Percentiles rank a stretch among this genome's conserved stretches.
phyloP scores from a whole-genome alignment of 73 alveolate species.

The Paramecium biaurelia region DNA sequence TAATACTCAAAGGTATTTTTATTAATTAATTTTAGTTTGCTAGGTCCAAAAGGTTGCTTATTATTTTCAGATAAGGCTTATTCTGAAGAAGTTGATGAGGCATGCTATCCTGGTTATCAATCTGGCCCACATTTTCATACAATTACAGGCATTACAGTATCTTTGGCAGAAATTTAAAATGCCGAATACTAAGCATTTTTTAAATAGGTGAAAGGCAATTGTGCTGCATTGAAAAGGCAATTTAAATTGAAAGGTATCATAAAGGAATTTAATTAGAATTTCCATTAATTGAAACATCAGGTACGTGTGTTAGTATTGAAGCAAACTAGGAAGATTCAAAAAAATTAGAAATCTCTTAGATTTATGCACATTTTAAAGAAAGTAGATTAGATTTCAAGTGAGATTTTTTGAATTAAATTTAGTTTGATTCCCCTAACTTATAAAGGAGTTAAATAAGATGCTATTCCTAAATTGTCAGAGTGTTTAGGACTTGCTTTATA shows the following conservation, averaged over 20 bases:
- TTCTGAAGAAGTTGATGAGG: conserved; percentile 72
- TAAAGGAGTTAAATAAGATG: neutral
- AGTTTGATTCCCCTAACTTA: neutral
- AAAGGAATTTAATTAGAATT: neutral
- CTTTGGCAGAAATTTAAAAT: conserved; percentile 71
- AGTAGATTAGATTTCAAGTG: neutral
- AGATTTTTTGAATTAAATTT: neutral
- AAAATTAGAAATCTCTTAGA: neutral
- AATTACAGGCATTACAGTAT: conserved; percentile 86
- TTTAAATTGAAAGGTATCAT: neutral
- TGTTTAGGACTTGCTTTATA: neutral
- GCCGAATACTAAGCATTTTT: neutral
- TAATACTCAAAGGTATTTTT: conserved; percentile 91
- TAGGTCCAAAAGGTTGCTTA: conserved; percentile 67
- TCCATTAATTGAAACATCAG: neutral
- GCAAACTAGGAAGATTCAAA: neutral
- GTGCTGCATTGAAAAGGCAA: neutral
- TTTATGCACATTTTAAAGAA: neutral
- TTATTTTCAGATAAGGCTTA: conserved; percentile 48
- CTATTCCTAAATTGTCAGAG: neutral
- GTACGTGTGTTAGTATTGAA: neutral
- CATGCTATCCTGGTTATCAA: conserved; percentile 91
- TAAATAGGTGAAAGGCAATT: neutral
- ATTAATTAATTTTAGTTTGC: conserved; percentile 66
- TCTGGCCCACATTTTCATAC: conserved; percentile 98